phyloP scores from a whole-genome alignment of 2,329 filamentous ascomycete species.

The Penicillium carneum region DNA sequence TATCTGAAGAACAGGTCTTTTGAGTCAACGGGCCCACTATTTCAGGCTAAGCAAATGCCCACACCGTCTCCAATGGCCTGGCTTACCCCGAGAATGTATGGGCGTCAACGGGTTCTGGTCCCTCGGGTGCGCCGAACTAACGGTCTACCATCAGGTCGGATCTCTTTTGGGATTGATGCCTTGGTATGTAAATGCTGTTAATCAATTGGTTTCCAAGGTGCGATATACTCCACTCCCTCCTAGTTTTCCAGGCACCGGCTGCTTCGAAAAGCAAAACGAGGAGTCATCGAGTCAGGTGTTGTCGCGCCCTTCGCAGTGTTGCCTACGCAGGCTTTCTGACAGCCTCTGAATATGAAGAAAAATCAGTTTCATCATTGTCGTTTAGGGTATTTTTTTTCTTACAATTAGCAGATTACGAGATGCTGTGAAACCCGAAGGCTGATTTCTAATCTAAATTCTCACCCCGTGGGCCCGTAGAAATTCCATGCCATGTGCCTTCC shows the following conservation, averaged over 20 bases:
- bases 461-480: background rate
- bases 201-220: slow-evolving; percentile 21
- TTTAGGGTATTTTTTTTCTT: background rate
- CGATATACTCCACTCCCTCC: slow-evolving; percentile 16
- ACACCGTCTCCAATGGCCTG: slow-evolving; percentile 22
- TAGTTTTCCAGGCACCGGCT: slow-evolving; percentile 22
- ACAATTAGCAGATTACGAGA: slow-evolving; percentile 10
- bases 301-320: slow-evolving; percentile 24
- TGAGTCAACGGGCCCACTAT: slow-evolving; percentile 26
- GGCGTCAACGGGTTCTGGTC: slow-evolving; percentile 4
- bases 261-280: slow-evolving; percentile 21
- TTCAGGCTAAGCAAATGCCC: slow-evolving; percentile 26
- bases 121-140: slow-evolving; percentile 25
- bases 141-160: slow-evolving; percentile 25
- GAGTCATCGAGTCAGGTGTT: slow-evolving; percentile 28
- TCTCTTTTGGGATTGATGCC: slow-evolving; percentile 14
- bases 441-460: slow-evolving; percentile 17
- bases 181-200: slow-evolving; percentile 9
- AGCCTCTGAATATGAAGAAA: background rate
- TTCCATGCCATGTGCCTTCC: slow-evolving; percentile 7
- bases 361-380: background rate
- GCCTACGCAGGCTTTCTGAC: slow-evolving; percentile 23
- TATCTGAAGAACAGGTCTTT: slow-evolving; percentile 13
- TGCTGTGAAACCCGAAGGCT: slow-evolving; percentile 15
- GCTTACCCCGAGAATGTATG: slow-evolving; percentile 21